These are phyloP conservation scores for Elaeagnus macrophylla DNA, from an alignment of 306 rosid genomes.

Conservation along the genomic window DNA sequence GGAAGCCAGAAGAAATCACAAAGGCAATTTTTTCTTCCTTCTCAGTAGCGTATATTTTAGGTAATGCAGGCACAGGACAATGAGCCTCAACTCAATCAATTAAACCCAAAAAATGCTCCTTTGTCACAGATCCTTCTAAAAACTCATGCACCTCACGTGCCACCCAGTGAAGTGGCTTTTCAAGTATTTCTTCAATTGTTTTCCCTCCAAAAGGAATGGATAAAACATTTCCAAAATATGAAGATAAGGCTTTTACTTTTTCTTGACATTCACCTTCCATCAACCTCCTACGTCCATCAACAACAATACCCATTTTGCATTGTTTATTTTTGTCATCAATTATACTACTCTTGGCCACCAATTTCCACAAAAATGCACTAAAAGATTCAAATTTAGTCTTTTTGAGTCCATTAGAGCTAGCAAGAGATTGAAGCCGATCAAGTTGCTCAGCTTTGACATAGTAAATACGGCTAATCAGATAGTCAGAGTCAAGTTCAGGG, in stretches of 20 bases:
- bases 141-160: slow-evolving; percentile 33
- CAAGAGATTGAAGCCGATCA: slow-evolving; percentile 31
- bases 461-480: slow-evolving; percentile 48
- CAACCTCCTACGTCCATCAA: slow-evolving; percentile 46
- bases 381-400: slow-evolving; percentile 48
- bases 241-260: slow-evolving; percentile 12
- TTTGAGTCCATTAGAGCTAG: slow-evolving; percentile 3
- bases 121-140: slow-evolving; percentile 11
- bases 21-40: slow-evolving; percentile 35
- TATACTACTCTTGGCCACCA: slow-evolving; percentile 27
- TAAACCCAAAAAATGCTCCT: slow-evolving; percentile 56
- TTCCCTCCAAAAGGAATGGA: slow-evolving; percentile 44
- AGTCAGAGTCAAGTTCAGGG: background rate
- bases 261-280: slow-evolving; percentile 6
- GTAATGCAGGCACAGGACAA: slow-evolving; percentile 32
- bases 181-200: slow-evolving; percentile 23
- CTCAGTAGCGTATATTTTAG: slow-evolving; percentile 22
- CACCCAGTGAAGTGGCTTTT: slow-evolving; percentile 36
- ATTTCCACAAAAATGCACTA: slow-evolving; percentile 56
- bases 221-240: slow-evolving; percentile 59
- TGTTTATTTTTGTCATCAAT: background rate
- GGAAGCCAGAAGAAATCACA: slow-evolving; percentile 68
- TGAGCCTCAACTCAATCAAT: slow-evolving; percentile 73
- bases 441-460: slow-evolving; percentile 27
- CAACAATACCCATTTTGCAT: slow-evolving; percentile 56